These are phyloP conservation scores for Alternaria gansuensis DNA, from an alignment of 2,329 filamentous ascomycete genomes.

Conservation along the genomic window DNA sequence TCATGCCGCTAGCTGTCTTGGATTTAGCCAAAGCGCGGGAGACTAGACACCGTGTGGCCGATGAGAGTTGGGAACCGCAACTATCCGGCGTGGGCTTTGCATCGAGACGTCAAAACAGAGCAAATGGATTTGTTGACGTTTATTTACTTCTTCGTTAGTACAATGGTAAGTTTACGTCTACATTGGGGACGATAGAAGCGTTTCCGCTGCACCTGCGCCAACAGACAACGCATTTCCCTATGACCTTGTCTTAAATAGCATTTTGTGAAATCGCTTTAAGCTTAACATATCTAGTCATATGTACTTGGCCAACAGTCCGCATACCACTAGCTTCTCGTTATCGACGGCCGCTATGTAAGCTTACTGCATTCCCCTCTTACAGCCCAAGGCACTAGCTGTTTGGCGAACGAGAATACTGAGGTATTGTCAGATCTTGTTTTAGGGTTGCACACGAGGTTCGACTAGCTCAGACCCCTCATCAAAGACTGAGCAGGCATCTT, in stretches of 20 bases:
- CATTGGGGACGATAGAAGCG: neutral
- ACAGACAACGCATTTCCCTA: neutral
- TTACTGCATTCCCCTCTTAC: neutral
- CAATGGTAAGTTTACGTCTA: neutral
- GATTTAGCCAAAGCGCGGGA: constrained; percentile 4
- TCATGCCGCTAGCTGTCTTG: constrained; percentile 15
- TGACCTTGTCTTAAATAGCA: neutral
- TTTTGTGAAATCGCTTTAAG: neutral
- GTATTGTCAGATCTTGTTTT: constrained; percentile 55
- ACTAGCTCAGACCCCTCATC: no score
- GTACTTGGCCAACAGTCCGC: neutral
- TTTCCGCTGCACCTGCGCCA: neutral
- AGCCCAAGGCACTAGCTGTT: neutral
- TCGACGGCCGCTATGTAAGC: constrained; percentile 7
- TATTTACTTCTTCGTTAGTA: neutral
- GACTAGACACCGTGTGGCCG: constrained; percentile 3
- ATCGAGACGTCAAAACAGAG: neutral
- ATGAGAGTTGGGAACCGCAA: constrained; percentile 1
- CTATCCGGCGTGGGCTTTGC: neutral
- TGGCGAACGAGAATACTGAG: neutral
- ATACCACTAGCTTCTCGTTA: neutral
- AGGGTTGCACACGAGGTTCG: neutral
- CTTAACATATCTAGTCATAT: neutral
- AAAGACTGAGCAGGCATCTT: no score
- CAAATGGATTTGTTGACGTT: neutral